Percentiles rank a stretch among this genome's conserved stretches.
Conservation (phyloP, 306 rosid genomes). For the Vigna radiata region DNA sequence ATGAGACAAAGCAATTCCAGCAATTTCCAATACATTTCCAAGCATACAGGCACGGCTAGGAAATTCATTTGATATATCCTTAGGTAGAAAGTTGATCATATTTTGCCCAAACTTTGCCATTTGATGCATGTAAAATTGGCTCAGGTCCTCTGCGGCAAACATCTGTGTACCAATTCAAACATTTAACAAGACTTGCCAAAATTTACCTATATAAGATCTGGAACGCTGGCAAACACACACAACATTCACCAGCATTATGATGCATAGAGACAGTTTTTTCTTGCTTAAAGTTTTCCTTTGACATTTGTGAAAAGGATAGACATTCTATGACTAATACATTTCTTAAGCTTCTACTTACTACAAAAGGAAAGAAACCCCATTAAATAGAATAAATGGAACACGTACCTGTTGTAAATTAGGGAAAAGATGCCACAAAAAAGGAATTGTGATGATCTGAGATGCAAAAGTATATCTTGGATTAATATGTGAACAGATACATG, state of each 20-base stretch:
- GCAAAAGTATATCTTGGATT: slow-evolving; percentile 6
- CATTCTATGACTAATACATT: not conserved
- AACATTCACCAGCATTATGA: not conserved
- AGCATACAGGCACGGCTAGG: slow-evolving; percentile 13
- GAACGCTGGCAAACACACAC: not conserved
- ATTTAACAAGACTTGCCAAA: not conserved
- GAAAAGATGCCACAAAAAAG: slow-evolving; percentile 18
- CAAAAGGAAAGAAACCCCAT: not conserved
- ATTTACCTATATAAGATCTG: not conserved
- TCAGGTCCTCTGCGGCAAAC: slow-evolving; percentile 3
- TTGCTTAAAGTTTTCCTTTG: not conserved
- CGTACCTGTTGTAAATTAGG: slow-evolving; percentile 8
- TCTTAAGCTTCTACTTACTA: slow-evolving; percentile 16
- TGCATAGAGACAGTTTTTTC: not conserved
- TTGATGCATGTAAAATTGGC: slow-evolving; percentile 18
- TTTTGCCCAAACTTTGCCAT: slow-evolving; percentile 20
- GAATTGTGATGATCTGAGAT: slow-evolving; percentile 16
- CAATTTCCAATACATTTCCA: slow-evolving; percentile 22
- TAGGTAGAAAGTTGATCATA: slow-evolving; percentile 7
- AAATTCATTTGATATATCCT: slow-evolving; percentile 27
- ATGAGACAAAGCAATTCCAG: slow-evolving; percentile 24
- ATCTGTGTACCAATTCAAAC: slow-evolving; percentile 11
- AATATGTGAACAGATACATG: slow-evolving; percentile 7
- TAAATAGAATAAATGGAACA: not conserved
- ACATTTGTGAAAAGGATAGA: not conserved